Evolutionary conservation across 2,329 filamentous ascomycete genomes (phyloP), one percentile per base, ranked within the genome.

Genomic region (Claviceps africana): DNA sequence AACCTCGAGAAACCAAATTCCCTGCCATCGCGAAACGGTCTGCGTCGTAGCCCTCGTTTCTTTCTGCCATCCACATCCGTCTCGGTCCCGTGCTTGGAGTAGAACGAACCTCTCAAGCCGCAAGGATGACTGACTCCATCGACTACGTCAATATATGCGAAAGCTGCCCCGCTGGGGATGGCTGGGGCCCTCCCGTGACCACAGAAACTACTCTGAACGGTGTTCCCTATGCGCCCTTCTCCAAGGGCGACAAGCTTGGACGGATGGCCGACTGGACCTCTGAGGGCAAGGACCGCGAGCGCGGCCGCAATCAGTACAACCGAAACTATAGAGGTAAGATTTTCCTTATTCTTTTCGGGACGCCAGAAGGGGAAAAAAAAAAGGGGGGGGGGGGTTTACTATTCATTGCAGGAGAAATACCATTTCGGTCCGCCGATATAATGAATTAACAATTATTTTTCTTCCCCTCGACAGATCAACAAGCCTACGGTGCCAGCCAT

Each of bases 241-340:
- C 90, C 60, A 98, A 98, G 73, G 89, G 88, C 67, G 93, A 98
- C 76, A 97, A 96, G 79, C 78, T 98, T 55, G 93, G 93, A 65
- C 90, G 93, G 69, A 97, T 98, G 90, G 93, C 93, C 56, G 93
- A 98, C 76, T 98, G 93, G 93, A 95, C 90, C 19, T 66, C 82
- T 47, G 93, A 96, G 66, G 83, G 86, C 68, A 96, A 96, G 73
- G 88, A 93, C 55, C 76, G 89, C 64, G 80, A 83, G 61, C 77
- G 82, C 55, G 85, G 86, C 56, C 78, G 91, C 66, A 83, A 86
- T 69, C 87, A 93, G 66, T 97, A 95, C 71, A 89, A 91, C 70
- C 80, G 91, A 61, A 93, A 90, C 70, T 96, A 86, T 72, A 84
- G 93, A 81, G 90, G 90, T 95, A 39, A 39, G 42, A n/a, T 40